Base-by-base conservation (phyloP, 306 rosid genomes). In the Lathyrus oleraceus region DNA sequence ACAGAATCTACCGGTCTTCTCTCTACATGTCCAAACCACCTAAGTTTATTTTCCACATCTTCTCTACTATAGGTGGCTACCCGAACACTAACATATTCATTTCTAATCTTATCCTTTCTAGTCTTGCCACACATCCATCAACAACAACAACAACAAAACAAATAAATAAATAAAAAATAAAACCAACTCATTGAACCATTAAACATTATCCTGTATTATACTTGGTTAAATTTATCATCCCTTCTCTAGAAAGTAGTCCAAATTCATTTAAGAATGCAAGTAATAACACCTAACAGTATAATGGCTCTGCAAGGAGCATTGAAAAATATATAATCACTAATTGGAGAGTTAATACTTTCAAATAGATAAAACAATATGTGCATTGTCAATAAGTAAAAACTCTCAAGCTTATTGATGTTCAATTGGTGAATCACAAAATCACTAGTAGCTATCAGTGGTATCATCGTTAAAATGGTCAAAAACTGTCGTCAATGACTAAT, bases 201-300 rank as follows among this genome's bases (percentile, higher is more conserved):
- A 35, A 65, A 48, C 57, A 65, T 47, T 47, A 51, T 58, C 52
- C 20, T 54, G 38, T 56, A 52, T 21, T 35, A 15, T 64, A 64
- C 49, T 28, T 20, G 51, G 39, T 71, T 28, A 35, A 71, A 57
- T 49, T 45, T 17, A 8, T 27, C 5, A 36, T 9, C 56, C 48
- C 48, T 45, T 56, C 32, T 47, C 20, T 16, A 71, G 57, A 54
- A 52, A 54, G 16, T 28, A 64, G 67, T 52, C 62, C 60, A 70
- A 51, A 25, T 16, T 35, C 61, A 59, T 71, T 16, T 52, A 21
- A 8, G 66, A 57, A 13, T 53, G 67, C 38, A 42, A 54, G 28
- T 21, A 71, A 71, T n/a, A 62, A 62, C 56, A 62, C 56, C 28
- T 39, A 28, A 62, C 2, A 20, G 25, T 51, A 65, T 10, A 36